Base-by-base conservation (phyloP, 2,329 filamentous ascomycete species). In the Dactylellina cionopaga region DNA sequence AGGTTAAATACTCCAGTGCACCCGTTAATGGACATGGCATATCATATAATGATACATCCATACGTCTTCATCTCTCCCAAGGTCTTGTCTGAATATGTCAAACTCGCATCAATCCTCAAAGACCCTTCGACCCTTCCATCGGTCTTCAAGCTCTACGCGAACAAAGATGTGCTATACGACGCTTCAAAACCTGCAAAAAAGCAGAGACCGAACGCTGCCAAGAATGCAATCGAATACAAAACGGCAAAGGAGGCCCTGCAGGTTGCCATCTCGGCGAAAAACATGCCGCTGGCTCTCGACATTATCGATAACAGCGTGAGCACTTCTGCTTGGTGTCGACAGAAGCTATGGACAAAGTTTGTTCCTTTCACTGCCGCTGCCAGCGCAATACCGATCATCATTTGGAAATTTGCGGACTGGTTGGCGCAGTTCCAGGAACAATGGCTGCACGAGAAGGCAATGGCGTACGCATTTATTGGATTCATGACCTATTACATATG, bases 401-500 rank as follows among this genome's bases (percentile, higher is more conserved):
- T 90, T 27, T 95, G 92, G 78, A 85, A 86, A 29, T 80, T 92
- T 37, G 90, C 92, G 0, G 85, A 86, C 0, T 89, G 89, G 78
- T 83, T 91, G 25, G 85, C 89, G 1, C 80, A 83, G 9, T 83
- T 88, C 74, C 91, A 94, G 79, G 85, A 86, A 62, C 89, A 89
- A n/a, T 92, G 96, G 86, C 91, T 96, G 75, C 83, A 88, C 0
- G 83, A 82, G 25, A 87, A 86, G 31, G 92, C 92, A 7, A 96
- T 92, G 1, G 87, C 87, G 9, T 87, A 96, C 71, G 89, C 90
- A 3, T 92, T 96, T 78, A 87, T 86, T 0, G 93, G 91, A 10
- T 90, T 95, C 52, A 82, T 94, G 73, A 90, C 92, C 5, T 99
- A 98, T 80, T 84, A 96, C 41, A 86, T 88, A 17, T 91, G 92